Conservation (phyloP, 2,329 filamentous ascomycete species). For the Fusarium humuli region DNA sequence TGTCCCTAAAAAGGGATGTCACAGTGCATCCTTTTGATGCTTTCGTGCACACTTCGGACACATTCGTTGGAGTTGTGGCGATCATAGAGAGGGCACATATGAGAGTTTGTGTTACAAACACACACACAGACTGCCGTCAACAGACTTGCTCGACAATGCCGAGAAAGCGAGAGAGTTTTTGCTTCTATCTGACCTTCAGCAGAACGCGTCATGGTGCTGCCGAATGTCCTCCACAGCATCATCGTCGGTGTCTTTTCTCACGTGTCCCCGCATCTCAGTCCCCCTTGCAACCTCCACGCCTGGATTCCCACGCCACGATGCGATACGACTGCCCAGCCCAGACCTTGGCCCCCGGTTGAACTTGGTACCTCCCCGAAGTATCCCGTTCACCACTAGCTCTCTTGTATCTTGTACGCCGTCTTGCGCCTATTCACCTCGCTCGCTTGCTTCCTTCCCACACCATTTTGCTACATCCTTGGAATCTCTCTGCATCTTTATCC, state of each 20-base stretch:
- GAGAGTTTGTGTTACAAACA: conserved; percentile 27
- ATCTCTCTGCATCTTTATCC: conserved; percentile 45
- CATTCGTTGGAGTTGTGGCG: conserved; percentile 14
- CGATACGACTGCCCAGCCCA: conserved; percentile 41
- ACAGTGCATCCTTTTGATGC: conserved; percentile 18
- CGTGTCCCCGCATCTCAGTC: conserved; percentile 47
- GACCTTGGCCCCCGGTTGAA: conserved; percentile 35
- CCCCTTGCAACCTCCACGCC: conserved; percentile 44
- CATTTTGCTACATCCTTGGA: conserved; percentile 40
- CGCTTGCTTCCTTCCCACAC: conserved; percentile 41
- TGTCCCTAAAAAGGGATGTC: conserved; percentile 23
- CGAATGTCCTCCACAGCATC: conserved; percentile 40
- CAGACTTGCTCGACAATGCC: conserved; percentile 17
- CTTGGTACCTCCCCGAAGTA: conserved; percentile 39
- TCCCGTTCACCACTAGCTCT: conserved; percentile 17
- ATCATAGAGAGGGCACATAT: conserved; percentile 4
- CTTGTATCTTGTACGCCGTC: conserved; percentile 33
- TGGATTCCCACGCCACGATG: conserved; percentile 42
- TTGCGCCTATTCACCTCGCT: conserved; percentile 19
- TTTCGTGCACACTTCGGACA: conserved; percentile 14
- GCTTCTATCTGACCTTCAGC: conserved; percentile 18
- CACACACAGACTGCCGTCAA: conserved; percentile 1
- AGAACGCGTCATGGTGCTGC: conserved; percentile 44
- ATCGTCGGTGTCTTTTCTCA: conserved; percentile 40
- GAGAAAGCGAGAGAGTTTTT: conserved; percentile 27